A percentile compares a stretch with the other conserved stretches of the same genome.
Conservation (phyloP, 192 early-diverging fungal species). For the Dispira parvispora region DNA sequence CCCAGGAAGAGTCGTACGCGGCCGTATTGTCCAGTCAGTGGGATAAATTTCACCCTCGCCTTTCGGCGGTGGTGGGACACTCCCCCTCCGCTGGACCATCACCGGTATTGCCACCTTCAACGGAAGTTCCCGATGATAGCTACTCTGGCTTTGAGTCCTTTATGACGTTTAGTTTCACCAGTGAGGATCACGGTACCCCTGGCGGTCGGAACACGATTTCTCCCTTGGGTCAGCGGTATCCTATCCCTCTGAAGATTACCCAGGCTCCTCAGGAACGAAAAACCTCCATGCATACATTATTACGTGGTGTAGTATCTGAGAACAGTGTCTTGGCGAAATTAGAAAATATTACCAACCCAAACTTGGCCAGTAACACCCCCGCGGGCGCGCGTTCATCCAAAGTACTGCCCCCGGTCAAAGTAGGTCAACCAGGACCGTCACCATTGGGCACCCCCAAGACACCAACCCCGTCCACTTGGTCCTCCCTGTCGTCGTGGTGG, state of each 20-base stretch:
- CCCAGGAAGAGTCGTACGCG: not conserved
- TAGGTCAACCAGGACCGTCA: no score
- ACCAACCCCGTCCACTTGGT: not conserved
- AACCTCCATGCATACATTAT: no score
- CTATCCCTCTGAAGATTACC: no score
- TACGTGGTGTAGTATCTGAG: no score
- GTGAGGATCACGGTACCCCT: not conserved
- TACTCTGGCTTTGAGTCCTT: conserved; percentile 7
- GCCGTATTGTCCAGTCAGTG: not conserved
- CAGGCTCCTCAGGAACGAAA: no score
- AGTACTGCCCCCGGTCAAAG: no score
- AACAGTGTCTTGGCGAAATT: no score
- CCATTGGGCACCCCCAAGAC: no score
- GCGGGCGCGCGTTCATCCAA: no score
- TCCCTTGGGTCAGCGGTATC: not conserved
- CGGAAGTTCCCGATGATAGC: not conserved
- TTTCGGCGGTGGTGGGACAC: not conserved
- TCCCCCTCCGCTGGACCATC: not conserved
- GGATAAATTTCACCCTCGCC: not conserved
- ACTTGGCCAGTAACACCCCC: no score
- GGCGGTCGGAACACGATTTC: not conserved
- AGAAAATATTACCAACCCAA: no score
- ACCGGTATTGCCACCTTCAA: not conserved
- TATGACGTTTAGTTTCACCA: conserved; percentile 10
- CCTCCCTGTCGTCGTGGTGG: conserved; percentile 4